Conservation (phyloP, 148 eudicot species). For the Drosera capensis region DNA sequence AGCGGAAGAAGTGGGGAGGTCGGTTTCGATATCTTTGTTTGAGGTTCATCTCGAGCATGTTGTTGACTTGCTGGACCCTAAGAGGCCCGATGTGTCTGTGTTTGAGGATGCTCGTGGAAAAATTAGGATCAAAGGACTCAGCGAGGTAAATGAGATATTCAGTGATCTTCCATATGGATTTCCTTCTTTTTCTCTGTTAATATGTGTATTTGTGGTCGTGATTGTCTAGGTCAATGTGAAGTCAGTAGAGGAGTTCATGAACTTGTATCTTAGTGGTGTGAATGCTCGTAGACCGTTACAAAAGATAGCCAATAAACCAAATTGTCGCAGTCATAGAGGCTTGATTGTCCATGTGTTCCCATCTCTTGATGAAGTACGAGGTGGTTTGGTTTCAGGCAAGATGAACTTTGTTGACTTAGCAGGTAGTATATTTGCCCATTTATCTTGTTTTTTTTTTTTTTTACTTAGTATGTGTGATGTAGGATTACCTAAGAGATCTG, state of each 20-base stretch:
- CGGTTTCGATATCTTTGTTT: constrained; percentile 46
- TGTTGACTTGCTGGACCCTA: constrained; percentile 47
- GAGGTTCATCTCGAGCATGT: constrained; percentile 66
- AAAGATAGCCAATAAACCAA: constrained; percentile 20
- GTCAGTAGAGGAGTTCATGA: constrained; percentile 43
- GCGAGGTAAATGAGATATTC: constrained; percentile 27
- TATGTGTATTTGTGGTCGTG: constrained; percentile 1
- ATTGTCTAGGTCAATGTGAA: constrained; percentile 38
- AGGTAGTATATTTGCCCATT: constrained; percentile 32
- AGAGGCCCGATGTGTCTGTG: constrained; percentile 43
- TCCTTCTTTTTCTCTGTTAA: too few species aligned
- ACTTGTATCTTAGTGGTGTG: constrained; percentile 19
- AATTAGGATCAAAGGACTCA: constrained; percentile 68
- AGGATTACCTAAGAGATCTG: too few species aligned
- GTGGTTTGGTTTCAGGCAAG: constrained; percentile 35
- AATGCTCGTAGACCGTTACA: constrained; percentile 16
- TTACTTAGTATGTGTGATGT: too few species aligned
- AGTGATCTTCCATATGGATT: background rate
- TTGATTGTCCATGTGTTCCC: constrained; percentile 38
- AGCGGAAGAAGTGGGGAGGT: constrained; percentile 28
- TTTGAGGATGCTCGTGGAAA: constrained; percentile 61
- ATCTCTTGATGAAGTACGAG: constrained; percentile 24
- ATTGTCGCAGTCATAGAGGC: constrained; percentile 55
- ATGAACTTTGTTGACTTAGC: constrained; percentile 84
- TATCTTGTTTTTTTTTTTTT: too few species aligned